Conservation (phyloP, 441 rosid species). For the Adansonia madagascariensis region DNA sequence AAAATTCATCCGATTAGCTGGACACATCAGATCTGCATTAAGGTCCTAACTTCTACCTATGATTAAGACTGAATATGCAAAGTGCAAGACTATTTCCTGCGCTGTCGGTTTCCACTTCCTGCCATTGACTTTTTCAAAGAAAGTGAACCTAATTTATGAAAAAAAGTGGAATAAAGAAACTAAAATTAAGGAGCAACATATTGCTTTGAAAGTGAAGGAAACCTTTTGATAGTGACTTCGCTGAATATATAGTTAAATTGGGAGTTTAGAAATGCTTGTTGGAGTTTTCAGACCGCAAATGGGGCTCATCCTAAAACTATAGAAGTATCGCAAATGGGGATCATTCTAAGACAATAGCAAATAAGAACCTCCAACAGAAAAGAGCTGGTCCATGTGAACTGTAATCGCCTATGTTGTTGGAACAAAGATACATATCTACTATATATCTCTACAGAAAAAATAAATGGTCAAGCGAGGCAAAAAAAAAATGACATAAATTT, state of each 20-base stretch:
- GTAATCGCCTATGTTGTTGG: neutral
- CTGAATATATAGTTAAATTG: neutral
- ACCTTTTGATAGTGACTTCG: neutral
- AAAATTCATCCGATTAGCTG: conserved; percentile 18
- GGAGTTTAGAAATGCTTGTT: neutral
- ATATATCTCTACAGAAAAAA: no score
- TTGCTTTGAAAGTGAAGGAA: conserved; percentile 18
- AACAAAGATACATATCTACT: no score
- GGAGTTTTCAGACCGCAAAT: neutral
- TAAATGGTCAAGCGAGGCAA: no score
- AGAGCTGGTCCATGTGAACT: neutral
- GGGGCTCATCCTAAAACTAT: neutral
- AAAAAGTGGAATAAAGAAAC: neutral
- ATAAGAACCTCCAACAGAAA: neutral
- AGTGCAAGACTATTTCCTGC: neutral
- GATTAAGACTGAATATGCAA: neutral
- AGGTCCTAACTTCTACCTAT: neutral
- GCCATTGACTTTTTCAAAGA: neutral
- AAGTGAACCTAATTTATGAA: neutral
- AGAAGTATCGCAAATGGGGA: neutral
- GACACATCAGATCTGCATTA: neutral
- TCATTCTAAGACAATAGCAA: no score
- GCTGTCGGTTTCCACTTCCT: conserved; percentile 1
- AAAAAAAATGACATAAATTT: no score
- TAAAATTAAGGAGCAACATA: neutral